Percentiles rank a stretch among this genome's conserved stretches.
phyloP scores from a whole-genome alignment of 176 grass and related monocot genomes.

The Cymbopogon citratus region DNA sequence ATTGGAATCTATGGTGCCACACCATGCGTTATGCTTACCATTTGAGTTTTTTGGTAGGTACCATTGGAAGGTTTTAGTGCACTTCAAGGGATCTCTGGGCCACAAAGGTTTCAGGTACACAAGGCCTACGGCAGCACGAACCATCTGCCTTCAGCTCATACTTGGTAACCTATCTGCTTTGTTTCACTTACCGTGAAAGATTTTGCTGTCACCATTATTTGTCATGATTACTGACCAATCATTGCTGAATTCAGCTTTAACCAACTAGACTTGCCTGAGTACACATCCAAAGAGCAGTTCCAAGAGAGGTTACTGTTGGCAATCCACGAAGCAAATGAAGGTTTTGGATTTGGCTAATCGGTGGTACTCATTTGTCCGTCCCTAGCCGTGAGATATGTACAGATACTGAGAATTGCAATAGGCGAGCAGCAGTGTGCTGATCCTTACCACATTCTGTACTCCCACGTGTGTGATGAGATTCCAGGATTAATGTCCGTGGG shows the following conservation, averaged over 20 bases:
- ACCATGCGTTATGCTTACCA: constrained; percentile 15
- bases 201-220: not conserved
- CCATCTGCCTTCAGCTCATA: constrained; percentile 96
- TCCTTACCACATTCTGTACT: not conserved
- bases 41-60: constrained; percentile 48
- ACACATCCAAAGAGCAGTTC: constrained; percentile 90
- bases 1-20: not conserved
- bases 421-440: constrained; percentile 5
- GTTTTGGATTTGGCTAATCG: constrained; percentile 90
- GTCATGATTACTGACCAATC: constrained; percentile 1
- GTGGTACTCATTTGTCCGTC: not conserved
- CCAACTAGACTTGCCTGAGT: constrained; percentile 94
- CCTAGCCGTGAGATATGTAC: constrained; percentile 13
- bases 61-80: constrained; percentile 95
- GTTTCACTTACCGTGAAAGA: not conserved
- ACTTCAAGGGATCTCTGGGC: constrained; percentile 91
- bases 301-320: constrained; percentile 86
- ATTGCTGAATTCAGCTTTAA: constrained; percentile 70
- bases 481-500: constrained; percentile 13
- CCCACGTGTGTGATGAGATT: not conserved
- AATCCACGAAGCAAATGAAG: constrained; percentile 96
- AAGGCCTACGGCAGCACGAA: constrained; percentile 95
- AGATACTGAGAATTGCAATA: constrained; percentile 30
- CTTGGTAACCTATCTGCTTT: constrained; percentile 52
- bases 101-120: constrained; percentile 93